phyloP scores from a whole-genome alignment of 192 early-diverging fungal species.

The Coemansia sp. region DNA sequence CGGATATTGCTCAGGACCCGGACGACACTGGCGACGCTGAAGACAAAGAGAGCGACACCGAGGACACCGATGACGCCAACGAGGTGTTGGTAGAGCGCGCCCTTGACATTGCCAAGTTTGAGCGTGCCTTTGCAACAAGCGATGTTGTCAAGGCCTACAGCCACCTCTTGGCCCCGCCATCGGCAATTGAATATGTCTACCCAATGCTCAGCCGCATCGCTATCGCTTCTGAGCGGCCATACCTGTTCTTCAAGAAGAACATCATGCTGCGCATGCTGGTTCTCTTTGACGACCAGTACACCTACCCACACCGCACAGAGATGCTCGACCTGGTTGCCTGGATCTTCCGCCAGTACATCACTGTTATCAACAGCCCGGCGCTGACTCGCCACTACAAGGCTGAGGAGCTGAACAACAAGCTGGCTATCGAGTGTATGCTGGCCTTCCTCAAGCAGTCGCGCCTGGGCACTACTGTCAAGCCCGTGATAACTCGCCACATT shows the following conservation, averaged over 20 bases:
- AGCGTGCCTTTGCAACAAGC: slow-evolving; percentile 34
- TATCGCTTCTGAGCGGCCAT: slow-evolving; percentile 21
- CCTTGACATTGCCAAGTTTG: slow-evolving; percentile 29
- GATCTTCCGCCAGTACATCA: slow-evolving; percentile 50
- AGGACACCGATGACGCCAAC: background rate
- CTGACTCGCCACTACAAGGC: slow-evolving; percentile 29
- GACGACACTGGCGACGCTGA: background rate
- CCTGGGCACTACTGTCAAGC: slow-evolving; percentile 21
- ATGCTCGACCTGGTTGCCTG: slow-evolving; percentile 37
- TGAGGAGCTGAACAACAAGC: slow-evolving; percentile 25
- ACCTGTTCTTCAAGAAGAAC: slow-evolving; percentile 37
- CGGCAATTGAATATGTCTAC: slow-evolving; percentile 34
- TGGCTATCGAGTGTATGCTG: slow-evolving; percentile 39
- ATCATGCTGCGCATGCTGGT: slow-evolving; percentile 30
- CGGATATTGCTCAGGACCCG: background rate
- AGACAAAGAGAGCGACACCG: slow-evolving; percentile 8
- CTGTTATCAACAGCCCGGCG: slow-evolving; percentile 29
- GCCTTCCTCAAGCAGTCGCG: slow-evolving; percentile 27
- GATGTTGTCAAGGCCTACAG: slow-evolving; percentile 40
- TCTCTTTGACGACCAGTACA: slow-evolving; percentile 34
- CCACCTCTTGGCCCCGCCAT: slow-evolving; percentile 31
- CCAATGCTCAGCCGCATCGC: slow-evolving; percentile 47
- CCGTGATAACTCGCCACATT: slow-evolving; percentile 39
- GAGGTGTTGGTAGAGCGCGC: slow-evolving; percentile 30
- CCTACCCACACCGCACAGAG: slow-evolving; percentile 22